These are phyloP conservation scores for Boletus reticuloceps DNA, from an alignment of 768 basidiomycete genomes.

Conservation along the genomic window DNA sequence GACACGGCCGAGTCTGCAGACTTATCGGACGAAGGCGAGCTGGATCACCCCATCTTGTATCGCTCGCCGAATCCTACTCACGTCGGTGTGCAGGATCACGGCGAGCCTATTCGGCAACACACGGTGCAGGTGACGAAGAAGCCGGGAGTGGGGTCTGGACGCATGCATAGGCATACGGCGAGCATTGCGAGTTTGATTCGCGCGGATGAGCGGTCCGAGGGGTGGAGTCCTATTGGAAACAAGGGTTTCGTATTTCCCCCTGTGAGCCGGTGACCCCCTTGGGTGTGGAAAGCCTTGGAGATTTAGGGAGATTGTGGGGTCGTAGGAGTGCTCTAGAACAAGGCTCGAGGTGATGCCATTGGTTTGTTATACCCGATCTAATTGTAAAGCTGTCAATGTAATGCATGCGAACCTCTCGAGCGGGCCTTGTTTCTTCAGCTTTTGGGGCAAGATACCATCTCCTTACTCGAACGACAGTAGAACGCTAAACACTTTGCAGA, in stretches of 20 bases:
- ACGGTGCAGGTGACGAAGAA: constrained; percentile 13
- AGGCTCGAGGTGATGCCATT: background rate
- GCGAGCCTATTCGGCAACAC: background rate
- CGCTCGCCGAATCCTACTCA: constrained; percentile 53
- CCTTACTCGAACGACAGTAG: too few relatives aligned
- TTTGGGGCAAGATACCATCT: too few relatives aligned
- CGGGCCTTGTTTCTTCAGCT: too few relatives aligned
- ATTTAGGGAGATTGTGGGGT: background rate
- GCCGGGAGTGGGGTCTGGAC: constrained; percentile 19
- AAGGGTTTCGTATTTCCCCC: constrained; percentile 53
- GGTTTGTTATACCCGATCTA: constrained; percentile 13
- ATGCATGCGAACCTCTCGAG: background rate
- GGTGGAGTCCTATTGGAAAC: constrained; percentile 72
- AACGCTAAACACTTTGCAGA: too few relatives aligned
- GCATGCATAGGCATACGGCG: constrained; percentile 74
- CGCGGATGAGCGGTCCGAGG: constrained; percentile 72
- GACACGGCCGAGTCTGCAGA: constrained; percentile 43
- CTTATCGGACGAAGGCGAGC: constrained; percentile 1
- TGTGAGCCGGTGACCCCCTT: constrained; percentile 17
- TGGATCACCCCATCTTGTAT: constrained; percentile 48
- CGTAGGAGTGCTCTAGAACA: background rate
- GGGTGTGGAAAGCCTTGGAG: background rate
- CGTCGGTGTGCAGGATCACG: background rate
- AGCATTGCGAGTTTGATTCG: constrained; percentile 82
- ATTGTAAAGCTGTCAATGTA: background rate